Evolutionary conservation across 164 flowering plant genomes (phyloP), one percentile per base, ranked within the genome.

Genomic region (Malania oleifera): DNA sequence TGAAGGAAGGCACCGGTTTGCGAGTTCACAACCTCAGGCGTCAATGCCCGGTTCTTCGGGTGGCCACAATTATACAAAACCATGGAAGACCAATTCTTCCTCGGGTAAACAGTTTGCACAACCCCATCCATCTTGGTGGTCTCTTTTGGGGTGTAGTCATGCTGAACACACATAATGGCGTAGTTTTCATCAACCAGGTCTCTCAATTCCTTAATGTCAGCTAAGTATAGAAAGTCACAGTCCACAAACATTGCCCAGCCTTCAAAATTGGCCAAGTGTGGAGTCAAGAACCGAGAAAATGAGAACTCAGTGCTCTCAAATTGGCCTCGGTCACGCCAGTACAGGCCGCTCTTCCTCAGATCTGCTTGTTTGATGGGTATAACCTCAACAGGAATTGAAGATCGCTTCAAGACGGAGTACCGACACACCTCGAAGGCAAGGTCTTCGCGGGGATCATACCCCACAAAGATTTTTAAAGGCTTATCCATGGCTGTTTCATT

Each of bases 161-260:
- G 97, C n/a, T 89, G 93, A 38, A 92, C 98, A 48, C 98, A 89
- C 98, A 89, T 87, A 1, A 89, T 48, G 0, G 98, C 98, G 51
- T 71, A 87, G 46, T 74, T 81, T 4, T 92, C 91, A 61, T 92
- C 95, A 24, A 84, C 70, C 70, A 89, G 56, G n/a, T 82, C 88
- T 0, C 56, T 69, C 45, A 92, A 57, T 61, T 89, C 84, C 73
- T 87, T 85, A 25, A 92, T 74, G 59, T 92, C 98, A n/a, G 73
- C 75, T 14, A 84, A 71, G 64, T 89, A 92, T 15, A 92, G 82
- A 61, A 92, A 87, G 65, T 92, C 98, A 56, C 98, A 92, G 44
- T 92, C 98, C 11, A 92, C 90, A 64, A 92, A 92, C 96, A 92
- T 74, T 0, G 96, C 96, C 97, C 96, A 92, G 1, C 97, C 96